These are phyloP conservation scores for Trypanosoma caninum DNA, from an alignment of 208 protist species.

Conservation along the genomic window DNA sequence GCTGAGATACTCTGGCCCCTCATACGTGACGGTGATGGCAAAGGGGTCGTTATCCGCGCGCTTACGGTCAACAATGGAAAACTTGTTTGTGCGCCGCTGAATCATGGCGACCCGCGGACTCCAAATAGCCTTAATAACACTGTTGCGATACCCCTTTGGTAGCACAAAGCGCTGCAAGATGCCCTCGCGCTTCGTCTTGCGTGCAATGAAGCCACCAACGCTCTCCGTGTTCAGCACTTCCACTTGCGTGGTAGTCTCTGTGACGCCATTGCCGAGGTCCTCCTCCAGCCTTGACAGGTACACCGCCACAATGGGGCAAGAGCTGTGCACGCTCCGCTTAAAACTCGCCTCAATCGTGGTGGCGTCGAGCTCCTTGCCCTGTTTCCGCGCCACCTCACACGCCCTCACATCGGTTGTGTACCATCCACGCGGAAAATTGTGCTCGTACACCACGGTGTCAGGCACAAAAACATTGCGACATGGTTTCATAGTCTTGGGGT, in stretches of 20 bases:
- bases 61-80: conserved; percentile 63
- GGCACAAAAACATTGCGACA: conserved; percentile 73
- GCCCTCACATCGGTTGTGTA: conserved; percentile 83
- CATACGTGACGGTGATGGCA: conserved; percentile 76
- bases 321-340: conserved; percentile 27
- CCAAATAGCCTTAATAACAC: conserved; percentile 82
- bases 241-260: conserved; percentile 54
- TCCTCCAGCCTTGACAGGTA: conserved; percentile 68
- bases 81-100: conserved; percentile 82
- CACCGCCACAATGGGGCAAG: conserved; percentile 66
- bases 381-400: conserved; percentile 76
- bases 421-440: conserved; percentile 88
- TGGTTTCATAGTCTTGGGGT: conserved; percentile 84
- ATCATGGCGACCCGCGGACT: conserved; percentile 84
- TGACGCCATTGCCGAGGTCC: conserved; percentile 41
- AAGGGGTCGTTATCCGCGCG: conserved; percentile 69
- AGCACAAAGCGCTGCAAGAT: conserved; percentile 85
- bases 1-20: conserved; percentile 77
- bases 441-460: conserved; percentile 88
- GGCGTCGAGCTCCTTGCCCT: conserved; percentile 85
- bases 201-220: conserved; percentile 67
- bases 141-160: conserved; percentile 86
- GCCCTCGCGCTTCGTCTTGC: conserved; percentile 78
- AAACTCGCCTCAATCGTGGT: conserved; percentile 79
- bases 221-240: conserved; percentile 85